Evolutionary conservation across 371 early-diverging fungal species (phyloP).

Genomic region (Mucor piriformis): DNA sequence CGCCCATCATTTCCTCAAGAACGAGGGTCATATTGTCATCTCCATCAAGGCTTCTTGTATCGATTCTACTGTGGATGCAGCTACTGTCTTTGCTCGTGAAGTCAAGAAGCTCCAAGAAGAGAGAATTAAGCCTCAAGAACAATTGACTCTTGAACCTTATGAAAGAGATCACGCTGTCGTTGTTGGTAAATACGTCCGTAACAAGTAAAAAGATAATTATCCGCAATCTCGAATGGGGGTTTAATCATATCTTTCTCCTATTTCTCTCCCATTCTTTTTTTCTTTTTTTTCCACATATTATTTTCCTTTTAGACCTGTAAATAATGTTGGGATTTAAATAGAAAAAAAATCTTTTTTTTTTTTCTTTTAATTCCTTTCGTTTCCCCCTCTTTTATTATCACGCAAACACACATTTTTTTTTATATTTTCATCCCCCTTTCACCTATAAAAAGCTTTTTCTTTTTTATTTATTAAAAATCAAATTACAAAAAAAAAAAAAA

Average conservation of each 20-base stretch:
- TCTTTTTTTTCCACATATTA: neutral
- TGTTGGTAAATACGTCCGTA: constrained; percentile 87
- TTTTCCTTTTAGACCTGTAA: constrained; percentile 12
- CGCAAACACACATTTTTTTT: neutral
- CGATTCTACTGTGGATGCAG: constrained; percentile 98
- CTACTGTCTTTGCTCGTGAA: constrained; percentile 98
- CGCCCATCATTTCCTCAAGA: constrained; percentile 99
- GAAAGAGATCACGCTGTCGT: constrained; percentile 99
- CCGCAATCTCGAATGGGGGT: no score
- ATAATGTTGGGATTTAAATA: constrained; percentile 12
- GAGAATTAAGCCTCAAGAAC: constrained; percentile 99
- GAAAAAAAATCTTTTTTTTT: constrained; percentile 8
- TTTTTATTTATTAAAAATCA: constrained; percentile 5
- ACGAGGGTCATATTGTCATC: constrained; percentile 98
- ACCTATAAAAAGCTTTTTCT: neutral
- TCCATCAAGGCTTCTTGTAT: constrained; percentile 99
- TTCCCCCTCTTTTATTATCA: neutral
- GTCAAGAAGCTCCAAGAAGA: constrained; percentile 99
- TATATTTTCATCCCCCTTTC: constrained; percentile 4
- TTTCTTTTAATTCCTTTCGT: constrained; percentile 3
- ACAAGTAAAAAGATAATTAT: constrained; percentile 49
- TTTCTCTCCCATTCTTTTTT: neutral
- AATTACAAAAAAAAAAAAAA: constrained; percentile 4
- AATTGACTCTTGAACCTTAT: constrained; percentile 99
- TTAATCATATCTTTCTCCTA: neutral